Percentiles rank a stretch among this genome's conserved stretches.
Evolutionary conservation across 371 early-diverging fungal species (phyloP).

Genomic region (Mucor racemosus): DNA sequence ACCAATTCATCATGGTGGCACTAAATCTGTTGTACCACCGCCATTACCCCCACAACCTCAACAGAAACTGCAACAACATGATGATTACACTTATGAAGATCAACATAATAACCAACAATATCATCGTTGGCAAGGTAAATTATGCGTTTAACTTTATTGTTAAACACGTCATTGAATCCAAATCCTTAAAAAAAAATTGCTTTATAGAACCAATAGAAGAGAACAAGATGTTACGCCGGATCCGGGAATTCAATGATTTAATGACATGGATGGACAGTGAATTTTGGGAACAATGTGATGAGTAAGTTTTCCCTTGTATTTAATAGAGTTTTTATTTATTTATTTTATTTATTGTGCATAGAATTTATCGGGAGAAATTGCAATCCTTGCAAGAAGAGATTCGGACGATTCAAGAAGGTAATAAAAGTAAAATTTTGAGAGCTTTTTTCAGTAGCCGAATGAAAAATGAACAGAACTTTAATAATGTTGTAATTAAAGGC

Average conservation of each 20-base stretch:
- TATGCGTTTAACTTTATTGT: neutral
- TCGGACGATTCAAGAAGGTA: conserved; percentile 35
- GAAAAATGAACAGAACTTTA: neutral
- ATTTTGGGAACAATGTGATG: conserved; percentile 39
- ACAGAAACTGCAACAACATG: neutral
- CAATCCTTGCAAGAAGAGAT: conserved; percentile 36
- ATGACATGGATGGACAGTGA: conserved; percentile 38
- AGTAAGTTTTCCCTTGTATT: conserved; percentile 15
- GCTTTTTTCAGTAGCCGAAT: neutral
- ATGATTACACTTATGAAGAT: conserved; percentile 23
- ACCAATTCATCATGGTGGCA: conserved; percentile 1
- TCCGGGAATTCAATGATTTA: conserved; percentile 40
- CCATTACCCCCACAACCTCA: conserved; percentile 14
- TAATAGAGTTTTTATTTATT: neutral
- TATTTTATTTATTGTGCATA: neutral
- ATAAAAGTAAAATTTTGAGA: neutral
- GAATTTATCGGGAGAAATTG: conserved; percentile 35
- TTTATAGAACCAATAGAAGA: conserved; percentile 32
- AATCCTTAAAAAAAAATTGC: neutral
- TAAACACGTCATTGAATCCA: neutral
- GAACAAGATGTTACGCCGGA: conserved; percentile 29
- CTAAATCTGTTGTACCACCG: conserved; percentile 8
- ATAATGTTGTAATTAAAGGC: conserved; percentile 13
- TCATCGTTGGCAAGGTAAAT: conserved; percentile 31
- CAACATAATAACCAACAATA: conserved; percentile 12